Percentiles rank a stretch among this genome's conserved stretches.
Evolutionary conservation across 177 flowering plant genomes (phyloP).

Genomic region (Vitis hybrid): DNA sequence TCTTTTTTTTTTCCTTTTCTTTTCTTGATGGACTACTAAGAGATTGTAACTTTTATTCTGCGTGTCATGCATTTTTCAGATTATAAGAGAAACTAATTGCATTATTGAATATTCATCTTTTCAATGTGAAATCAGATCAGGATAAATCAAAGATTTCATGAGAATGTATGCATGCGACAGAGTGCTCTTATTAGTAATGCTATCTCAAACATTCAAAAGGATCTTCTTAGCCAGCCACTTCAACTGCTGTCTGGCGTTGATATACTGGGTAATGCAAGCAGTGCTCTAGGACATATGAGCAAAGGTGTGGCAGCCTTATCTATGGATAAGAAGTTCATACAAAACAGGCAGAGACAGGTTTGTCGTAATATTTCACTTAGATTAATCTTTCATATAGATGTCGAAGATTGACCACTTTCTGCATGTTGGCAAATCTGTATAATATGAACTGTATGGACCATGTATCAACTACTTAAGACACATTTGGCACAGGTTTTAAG

Average conservation of each 20-base stretch:
- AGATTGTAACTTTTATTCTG: neutral
- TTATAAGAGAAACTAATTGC: neutral
- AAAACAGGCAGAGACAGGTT: constrained; percentile 94
- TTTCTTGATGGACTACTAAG: too few relatives aligned
- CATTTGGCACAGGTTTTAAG: too few relatives aligned
- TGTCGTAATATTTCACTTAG: constrained; percentile 5
- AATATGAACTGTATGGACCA: too few relatives aligned
- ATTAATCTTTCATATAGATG: neutral
- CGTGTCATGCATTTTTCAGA: neutral
- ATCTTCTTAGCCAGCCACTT: constrained; percentile 95
- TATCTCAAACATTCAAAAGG: constrained; percentile 74
- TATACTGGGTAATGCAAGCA: constrained; percentile 98
- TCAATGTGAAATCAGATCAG: constrained; percentile 50
- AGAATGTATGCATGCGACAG: constrained; percentile 78
- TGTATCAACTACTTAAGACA: too few relatives aligned
- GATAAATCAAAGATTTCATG: constrained; percentile 80
- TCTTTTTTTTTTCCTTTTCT: too few relatives aligned
- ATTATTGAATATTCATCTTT: neutral
- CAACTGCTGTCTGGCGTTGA: constrained; percentile 97
- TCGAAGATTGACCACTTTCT: neutral
- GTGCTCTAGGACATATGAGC: constrained; percentile 99
- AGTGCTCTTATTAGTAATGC: constrained; percentile 79
- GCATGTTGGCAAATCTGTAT: too few relatives aligned
- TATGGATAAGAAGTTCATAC: constrained; percentile 98
- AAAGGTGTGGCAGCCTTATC: constrained; percentile 98